Conservation (phyloP, 2,329 filamentous ascomycete species). For the Cladosporium sp. region DNA sequence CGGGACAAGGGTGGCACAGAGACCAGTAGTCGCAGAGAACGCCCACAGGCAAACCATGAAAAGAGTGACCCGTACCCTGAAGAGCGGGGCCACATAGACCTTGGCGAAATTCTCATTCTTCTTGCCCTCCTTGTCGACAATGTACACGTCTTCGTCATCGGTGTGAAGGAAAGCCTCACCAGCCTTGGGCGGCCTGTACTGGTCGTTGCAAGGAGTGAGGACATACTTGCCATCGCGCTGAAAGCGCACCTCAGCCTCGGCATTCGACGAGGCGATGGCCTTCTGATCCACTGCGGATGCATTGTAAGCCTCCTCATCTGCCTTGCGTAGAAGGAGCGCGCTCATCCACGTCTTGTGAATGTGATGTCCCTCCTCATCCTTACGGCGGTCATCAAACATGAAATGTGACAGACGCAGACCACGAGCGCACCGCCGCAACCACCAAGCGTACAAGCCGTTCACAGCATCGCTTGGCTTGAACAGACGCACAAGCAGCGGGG, state of each 20-base stretch:
- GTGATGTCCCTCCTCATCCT: constrained; percentile 73
- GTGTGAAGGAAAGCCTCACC: constrained; percentile 78
- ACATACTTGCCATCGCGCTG: constrained; percentile 76
- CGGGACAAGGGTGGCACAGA: constrained; percentile 80
- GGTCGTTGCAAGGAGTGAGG: constrained; percentile 88
- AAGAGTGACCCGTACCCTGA: constrained; percentile 71
- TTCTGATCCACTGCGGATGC: constrained; percentile 1
- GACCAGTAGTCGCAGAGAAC: constrained; percentile 83
- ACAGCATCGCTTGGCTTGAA: constrained; percentile 82
- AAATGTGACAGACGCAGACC: constrained; percentile 82
- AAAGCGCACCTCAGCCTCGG: background rate
- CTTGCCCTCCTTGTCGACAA: constrained; percentile 30
- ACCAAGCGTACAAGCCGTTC: constrained; percentile 88
- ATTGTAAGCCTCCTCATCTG: constrained; percentile 18
- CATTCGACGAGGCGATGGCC: constrained; percentile 26
- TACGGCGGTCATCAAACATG: constrained; percentile 76
- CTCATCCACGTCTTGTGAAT: constrained; percentile 27
- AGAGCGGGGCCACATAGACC: constrained; percentile 76
- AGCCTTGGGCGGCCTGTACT: constrained; percentile 88
- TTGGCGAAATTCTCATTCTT: constrained; percentile 46
- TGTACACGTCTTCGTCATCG: constrained; percentile 53
- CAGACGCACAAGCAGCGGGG: constrained; percentile 79
- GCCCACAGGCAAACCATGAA: constrained; percentile 92
- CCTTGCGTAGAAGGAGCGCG: constrained; percentile 1
- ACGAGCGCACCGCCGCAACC: constrained; percentile 85